Percentiles rank a stretch among this genome's conserved stretches.
These are phyloP conservation scores for Angomonas deanei DNA, from an alignment of 208 protist genomes.

Conservation along the genomic window DNA sequence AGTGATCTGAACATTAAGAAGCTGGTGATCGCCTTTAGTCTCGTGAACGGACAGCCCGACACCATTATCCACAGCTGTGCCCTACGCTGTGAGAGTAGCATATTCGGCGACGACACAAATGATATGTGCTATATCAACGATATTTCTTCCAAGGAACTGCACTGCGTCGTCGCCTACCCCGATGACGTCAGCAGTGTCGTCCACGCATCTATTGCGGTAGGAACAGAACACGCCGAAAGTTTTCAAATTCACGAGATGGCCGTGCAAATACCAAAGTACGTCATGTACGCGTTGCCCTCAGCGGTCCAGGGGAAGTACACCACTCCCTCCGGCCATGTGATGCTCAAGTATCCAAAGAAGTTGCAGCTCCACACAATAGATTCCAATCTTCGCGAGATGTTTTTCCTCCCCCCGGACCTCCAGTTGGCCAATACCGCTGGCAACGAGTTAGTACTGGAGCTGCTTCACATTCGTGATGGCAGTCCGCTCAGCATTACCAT, in stretches of 20 bases:
- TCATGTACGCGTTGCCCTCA: slow-evolving; percentile 56
- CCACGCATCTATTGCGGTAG: slow-evolving; percentile 78
- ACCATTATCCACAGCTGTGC: slow-evolving; percentile 68
- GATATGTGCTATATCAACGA: slow-evolving; percentile 33
- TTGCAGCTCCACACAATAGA: slow-evolving; percentile 29
- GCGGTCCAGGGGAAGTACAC: slow-evolving; percentile 5
- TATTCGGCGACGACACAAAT: slow-evolving; percentile 19
- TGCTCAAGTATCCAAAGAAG: slow-evolving; percentile 40
- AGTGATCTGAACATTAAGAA: slow-evolving; percentile 20
- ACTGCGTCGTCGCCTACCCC: slow-evolving; percentile 46
- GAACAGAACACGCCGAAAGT: slow-evolving; percentile 34
- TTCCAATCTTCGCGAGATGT: slow-evolving; percentile 44
- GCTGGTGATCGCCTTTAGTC: slow-evolving; percentile 33
- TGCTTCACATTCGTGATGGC: neutral
- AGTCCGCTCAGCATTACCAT: neutral
- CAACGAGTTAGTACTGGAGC: neutral
- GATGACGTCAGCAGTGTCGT: slow-evolving; percentile 58
- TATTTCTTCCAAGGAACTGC: slow-evolving; percentile 30
- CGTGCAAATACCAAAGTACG: slow-evolving; percentile 77
- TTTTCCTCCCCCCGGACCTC: slow-evolving; percentile 26
- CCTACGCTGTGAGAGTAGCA: slow-evolving; percentile 41
- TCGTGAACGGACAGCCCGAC: slow-evolving; percentile 20
- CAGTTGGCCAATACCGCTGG: slow-evolving; percentile 17
- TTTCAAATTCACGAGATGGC: slow-evolving; percentile 85
- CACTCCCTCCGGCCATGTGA: slow-evolving; percentile 28